These are phyloP conservation scores for Lepiota brunneoincarnata DNA, from an alignment of 768 basidiomycete species.

Conservation along the genomic window DNA sequence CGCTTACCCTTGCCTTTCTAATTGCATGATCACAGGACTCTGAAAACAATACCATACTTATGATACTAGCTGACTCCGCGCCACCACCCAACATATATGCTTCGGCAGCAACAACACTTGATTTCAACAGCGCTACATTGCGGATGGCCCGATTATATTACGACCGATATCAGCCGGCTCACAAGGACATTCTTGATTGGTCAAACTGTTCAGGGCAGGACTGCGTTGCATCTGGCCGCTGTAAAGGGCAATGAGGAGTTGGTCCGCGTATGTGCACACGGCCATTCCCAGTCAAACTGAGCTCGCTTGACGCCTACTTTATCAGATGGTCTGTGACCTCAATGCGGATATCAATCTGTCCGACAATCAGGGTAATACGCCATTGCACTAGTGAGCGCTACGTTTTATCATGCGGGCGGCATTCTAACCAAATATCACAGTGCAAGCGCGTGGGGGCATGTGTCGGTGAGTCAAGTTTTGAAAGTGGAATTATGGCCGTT, in stretches of 20 bases:
- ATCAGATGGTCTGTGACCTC: slow-evolving; percentile 85
- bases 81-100: slow-evolving; percentile 49
- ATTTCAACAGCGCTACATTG: slow-evolving; percentile 68
- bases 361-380: slow-evolving; percentile 90
- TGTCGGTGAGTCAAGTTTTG: slow-evolving; percentile 51
- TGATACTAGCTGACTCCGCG: slow-evolving; percentile 84
- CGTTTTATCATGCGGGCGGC: slow-evolving; percentile 3
- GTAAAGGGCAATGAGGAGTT: slow-evolving; percentile 89
- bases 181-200: slow-evolving; percentile 64
- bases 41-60: slow-evolving; percentile 91
- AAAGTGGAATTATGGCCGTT: neutral
- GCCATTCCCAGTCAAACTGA: neutral
- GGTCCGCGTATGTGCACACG: slow-evolving; percentile 59
- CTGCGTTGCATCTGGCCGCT: slow-evolving; percentile 85
- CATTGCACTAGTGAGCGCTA: slow-evolving; percentile 82
- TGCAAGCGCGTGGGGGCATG: slow-evolving; percentile 86
- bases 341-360: slow-evolving; percentile 88
- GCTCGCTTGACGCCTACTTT: neutral
- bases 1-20: neutral
- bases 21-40: slow-evolving; percentile 57
- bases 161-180: slow-evolving; percentile 79
- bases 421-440: slow-evolving; percentile 33
- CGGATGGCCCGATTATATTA: slow-evolving; percentile 88
- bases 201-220: slow-evolving; percentile 87
- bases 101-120: slow-evolving; percentile 47